Percentiles rank a stretch among this genome's conserved stretches.
Evolutionary conservation across 2,329 filamentous ascomycete genomes (phyloP).

Genomic region (Pseudogymnoascus sp.): DNA sequence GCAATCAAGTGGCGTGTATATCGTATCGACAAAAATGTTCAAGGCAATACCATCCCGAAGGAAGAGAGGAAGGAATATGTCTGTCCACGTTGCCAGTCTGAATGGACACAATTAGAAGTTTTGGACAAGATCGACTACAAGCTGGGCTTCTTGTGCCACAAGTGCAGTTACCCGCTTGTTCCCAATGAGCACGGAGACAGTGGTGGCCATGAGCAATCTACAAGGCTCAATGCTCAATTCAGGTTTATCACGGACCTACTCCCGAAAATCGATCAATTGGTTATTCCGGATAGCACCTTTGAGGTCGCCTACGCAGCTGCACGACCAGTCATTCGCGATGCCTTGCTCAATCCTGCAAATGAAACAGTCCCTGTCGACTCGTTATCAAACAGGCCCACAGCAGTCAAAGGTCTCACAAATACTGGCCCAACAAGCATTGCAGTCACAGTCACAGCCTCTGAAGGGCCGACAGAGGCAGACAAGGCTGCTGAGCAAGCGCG

Average conservation of each 20-base stretch:
- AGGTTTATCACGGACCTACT: slow-evolving; percentile 69
- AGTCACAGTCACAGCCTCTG: slow-evolving; percentile 58
- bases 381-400: slow-evolving; percentile 48
- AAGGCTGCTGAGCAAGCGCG: slow-evolving; percentile 54
- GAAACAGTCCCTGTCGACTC: slow-evolving; percentile 49
- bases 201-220: slow-evolving; percentile 64
- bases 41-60: slow-evolving; percentile 70
- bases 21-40: slow-evolving; percentile 78
- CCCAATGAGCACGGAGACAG: slow-evolving; percentile 59
- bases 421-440: slow-evolving; percentile 60
- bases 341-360: slow-evolving; percentile 54
- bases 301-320: slow-evolving; percentile 57
- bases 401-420: slow-evolving; percentile 60
- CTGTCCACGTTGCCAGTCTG: slow-evolving; percentile 70
- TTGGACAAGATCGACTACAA: slow-evolving; percentile 61
- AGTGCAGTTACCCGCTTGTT: slow-evolving; percentile 58
- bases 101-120: slow-evolving; percentile 87
- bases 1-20: slow-evolving; percentile 93
- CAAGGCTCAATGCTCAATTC: slow-evolving; percentile 68
- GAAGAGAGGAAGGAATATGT: slow-evolving; percentile 87
- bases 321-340: slow-evolving; percentile 56
- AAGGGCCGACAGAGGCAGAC: slow-evolving; percentile 58
- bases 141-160: slow-evolving; percentile 72
- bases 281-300: slow-evolving; percentile 67
- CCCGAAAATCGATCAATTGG: slow-evolving; percentile 64